Percentiles rank a stretch among this genome's conserved stretches.
Conservation (phyloP, 2,329 filamentous ascomycete genomes). For the Phyllosticta paracitricarpa region DNA sequence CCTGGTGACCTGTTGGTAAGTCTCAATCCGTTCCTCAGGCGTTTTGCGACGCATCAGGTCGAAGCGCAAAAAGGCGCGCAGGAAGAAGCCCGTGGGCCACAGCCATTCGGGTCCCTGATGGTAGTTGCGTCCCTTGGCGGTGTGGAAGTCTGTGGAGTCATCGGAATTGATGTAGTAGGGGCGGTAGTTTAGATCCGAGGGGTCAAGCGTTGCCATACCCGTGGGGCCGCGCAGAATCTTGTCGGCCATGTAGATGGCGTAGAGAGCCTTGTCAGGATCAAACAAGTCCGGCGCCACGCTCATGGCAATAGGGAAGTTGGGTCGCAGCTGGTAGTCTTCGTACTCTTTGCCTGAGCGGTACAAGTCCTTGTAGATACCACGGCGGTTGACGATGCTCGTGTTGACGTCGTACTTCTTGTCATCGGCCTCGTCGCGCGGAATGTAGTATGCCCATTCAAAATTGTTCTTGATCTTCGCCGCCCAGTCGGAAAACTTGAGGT, state of each 20-base stretch:
- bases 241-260: constrained; percentile 72
- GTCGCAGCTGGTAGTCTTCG: constrained; percentile 91
- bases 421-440: constrained; percentile 60
- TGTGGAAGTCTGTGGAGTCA: constrained; percentile 83
- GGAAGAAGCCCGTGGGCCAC: constrained; percentile 94
- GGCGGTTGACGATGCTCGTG: constrained; percentile 67
- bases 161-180: constrained; percentile 94
- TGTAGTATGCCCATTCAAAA: constrained; percentile 88
- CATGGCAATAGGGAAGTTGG: constrained; percentile 96
- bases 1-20: constrained; percentile 87
- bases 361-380: constrained; percentile 96
- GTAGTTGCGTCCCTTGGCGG: constrained; percentile 91
- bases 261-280: constrained; percentile 63
- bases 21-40: constrained; percentile 64
- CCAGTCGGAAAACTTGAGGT: constrained; percentile 68
- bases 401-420: constrained; percentile 76
- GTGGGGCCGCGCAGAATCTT: constrained; percentile 70
- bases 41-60: constrained; percentile 64
- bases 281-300: constrained; percentile 85
- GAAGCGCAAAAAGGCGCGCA: constrained; percentile 83
- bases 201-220: constrained; percentile 94
- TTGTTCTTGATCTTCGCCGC: constrained; percentile 67
- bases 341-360: constrained; percentile 92
- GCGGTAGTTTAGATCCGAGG: constrained; percentile 82
- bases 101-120: constrained; percentile 98